These are phyloP conservation scores for Cylindrodendrum hubeiense DNA, from an alignment of 2,329 filamentous ascomycete genomes.

Conservation along the genomic window DNA sequence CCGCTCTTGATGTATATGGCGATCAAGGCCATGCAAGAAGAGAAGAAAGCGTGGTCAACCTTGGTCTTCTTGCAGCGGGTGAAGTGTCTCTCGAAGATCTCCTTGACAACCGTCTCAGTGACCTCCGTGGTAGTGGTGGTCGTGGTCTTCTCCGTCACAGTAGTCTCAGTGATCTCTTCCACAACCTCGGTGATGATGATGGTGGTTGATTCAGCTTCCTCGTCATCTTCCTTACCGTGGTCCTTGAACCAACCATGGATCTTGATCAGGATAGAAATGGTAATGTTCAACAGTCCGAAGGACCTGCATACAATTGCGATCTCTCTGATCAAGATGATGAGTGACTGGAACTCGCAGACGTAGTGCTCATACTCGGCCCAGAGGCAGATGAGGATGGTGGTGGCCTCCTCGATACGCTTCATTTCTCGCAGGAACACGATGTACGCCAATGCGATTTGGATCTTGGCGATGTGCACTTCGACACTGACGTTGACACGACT, in stretches of 20 bases:
- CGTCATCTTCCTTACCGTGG: conserved; percentile 45
- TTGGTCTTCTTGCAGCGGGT: conserved; percentile 50
- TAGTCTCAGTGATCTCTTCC: conserved; percentile 53
- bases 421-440: conserved; percentile 48
- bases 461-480: conserved; percentile 52
- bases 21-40: conserved; percentile 49
- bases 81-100: conserved; percentile 52
- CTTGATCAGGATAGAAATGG: conserved; percentile 51
- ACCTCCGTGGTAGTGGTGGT: conserved; percentile 44
- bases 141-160: conserved; percentile 48
- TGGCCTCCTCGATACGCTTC: conserved; percentile 51
- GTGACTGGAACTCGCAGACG: conserved; percentile 46
- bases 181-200: conserved; percentile 54
- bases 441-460: conserved; percentile 55
- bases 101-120: conserved; percentile 50
- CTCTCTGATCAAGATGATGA: conserved; percentile 52
- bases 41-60: conserved; percentile 51
- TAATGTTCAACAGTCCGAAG: conserved; percentile 50
- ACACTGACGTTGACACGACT: conserved; percentile 45
- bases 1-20: conserved; percentile 47
- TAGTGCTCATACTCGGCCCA: conserved; percentile 56
- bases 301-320: conserved; percentile 49
- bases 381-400: conserved; percentile 54
- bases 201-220: conserved; percentile 50
- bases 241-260: conserved; percentile 55